Evolutionary conservation across 2,329 filamentous ascomycete species (phyloP).

Genomic region (Bipolaris sorokiniana): DNA sequence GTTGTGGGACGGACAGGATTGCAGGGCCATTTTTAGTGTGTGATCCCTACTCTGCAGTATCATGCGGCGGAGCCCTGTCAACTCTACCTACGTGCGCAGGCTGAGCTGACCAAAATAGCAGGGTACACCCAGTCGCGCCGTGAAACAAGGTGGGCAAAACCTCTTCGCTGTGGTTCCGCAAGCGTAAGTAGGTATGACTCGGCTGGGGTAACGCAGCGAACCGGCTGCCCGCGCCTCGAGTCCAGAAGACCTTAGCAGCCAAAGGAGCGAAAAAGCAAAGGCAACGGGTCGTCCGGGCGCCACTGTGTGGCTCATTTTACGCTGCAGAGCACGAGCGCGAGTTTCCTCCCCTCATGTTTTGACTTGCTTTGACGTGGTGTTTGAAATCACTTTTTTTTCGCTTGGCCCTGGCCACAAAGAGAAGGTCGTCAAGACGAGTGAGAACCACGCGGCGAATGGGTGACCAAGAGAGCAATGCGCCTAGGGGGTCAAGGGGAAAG

Average conservation of each 20-base stretch:
- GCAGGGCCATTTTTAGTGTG: constrained; percentile 25
- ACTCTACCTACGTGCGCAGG: constrained; percentile 24
- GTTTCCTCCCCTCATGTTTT: constrained; percentile 15
- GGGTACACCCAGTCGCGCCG: constrained; percentile 26
- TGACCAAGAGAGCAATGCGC: neutral
- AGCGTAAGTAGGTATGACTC: constrained; percentile 7
- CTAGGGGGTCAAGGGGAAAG: constrained; percentile 5
- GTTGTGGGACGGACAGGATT: constrained; percentile 1
- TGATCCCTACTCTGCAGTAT: constrained; percentile 27
- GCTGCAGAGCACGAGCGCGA: constrained; percentile 15
- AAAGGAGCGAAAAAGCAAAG: constrained; percentile 8
- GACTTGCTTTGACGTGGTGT: constrained; percentile 2
- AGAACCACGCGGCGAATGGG: constrained; percentile 16
- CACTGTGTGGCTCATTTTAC: neutral
- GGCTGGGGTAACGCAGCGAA: constrained; percentile 31
- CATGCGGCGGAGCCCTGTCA: constrained; percentile 33
- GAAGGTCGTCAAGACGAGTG: constrained; percentile 5
- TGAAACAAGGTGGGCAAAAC: constrained; percentile 40
- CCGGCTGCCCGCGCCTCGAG: constrained; percentile 18
- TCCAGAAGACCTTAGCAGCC: constrained; percentile 6
- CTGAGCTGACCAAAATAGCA: constrained; percentile 19
- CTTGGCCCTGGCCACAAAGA: constrained; percentile 15
- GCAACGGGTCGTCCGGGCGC: constrained; percentile 6
- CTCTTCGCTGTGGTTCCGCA: constrained; percentile 24
- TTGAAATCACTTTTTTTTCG: constrained; percentile 21